phyloP scores from a whole-genome alignment of 169 alveolate genomes.

The Plasmodium inui region DNA sequence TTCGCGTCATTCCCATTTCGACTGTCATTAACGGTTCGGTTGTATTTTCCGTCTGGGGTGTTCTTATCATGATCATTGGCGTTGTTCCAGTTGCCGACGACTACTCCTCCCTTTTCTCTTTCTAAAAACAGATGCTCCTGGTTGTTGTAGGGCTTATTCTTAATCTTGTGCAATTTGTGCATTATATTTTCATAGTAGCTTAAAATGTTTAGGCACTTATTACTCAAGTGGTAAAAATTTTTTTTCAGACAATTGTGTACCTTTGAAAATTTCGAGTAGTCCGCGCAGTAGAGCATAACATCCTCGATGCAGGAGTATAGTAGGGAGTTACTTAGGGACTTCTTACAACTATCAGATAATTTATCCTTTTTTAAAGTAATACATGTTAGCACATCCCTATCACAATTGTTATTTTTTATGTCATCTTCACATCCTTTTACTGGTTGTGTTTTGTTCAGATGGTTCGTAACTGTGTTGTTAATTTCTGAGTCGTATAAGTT shows the following conservation, averaged over 20 bases:
- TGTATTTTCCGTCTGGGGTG: neutral
- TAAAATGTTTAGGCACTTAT: slow-evolving; percentile 47
- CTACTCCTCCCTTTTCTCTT: slow-evolving; percentile 3
- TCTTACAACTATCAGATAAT: slow-evolving; percentile 55
- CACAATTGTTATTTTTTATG: slow-evolving; percentile 68
- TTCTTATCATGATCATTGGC: neutral
- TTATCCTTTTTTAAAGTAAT: slow-evolving; percentile 58
- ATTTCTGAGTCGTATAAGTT: slow-evolving; percentile 58
- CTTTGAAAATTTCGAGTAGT: slow-evolving; percentile 60
- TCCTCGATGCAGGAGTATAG: slow-evolving; percentile 60
- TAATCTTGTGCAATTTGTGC: slow-evolving; percentile 64
- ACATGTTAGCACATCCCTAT: slow-evolving; percentile 50
- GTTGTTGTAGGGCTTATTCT: slow-evolving; percentile 46
- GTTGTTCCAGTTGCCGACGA: neutral
- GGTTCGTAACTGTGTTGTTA: slow-evolving; percentile 27
- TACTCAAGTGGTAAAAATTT: slow-evolving; percentile 32
- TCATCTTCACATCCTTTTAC: slow-evolving; percentile 73
- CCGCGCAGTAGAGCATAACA: slow-evolving; percentile 5
- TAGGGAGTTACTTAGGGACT: slow-evolving; percentile 39
- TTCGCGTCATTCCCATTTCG: neutral
- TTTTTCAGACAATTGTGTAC: slow-evolving; percentile 48
- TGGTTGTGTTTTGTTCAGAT: slow-evolving; percentile 34
- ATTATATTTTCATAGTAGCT: slow-evolving; percentile 60
- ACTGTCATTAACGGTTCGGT: neutral
- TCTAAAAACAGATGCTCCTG: slow-evolving; percentile 38